Percentiles rank a stretch among this genome's conserved stretches.
Evolutionary conservation across 2,329 filamentous ascomycete genomes (phyloP).

Genomic region (Myriangium duriaei): DNA sequence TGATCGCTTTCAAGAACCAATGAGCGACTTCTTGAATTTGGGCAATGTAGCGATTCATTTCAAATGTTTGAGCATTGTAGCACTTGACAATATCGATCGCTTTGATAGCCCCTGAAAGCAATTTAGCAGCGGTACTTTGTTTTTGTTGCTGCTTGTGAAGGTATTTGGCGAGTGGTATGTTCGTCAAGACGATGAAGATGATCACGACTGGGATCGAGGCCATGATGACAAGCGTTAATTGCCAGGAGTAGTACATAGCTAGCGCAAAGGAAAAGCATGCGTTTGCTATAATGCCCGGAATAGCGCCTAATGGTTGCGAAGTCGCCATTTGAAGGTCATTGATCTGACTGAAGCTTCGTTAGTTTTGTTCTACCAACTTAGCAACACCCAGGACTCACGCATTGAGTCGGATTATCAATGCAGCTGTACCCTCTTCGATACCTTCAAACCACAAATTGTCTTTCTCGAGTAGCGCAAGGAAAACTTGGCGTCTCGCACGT

Average conservation of each 20-base stretch:
- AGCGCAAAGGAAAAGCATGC: slow-evolving; percentile 54
- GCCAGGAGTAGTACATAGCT: slow-evolving; percentile 72
- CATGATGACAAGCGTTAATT: slow-evolving; percentile 67
- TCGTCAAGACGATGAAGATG: slow-evolving; percentile 23
- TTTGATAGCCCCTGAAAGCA: slow-evolving; percentile 54
- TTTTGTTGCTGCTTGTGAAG: slow-evolving; percentile 53
- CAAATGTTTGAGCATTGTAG: slow-evolving; percentile 62
- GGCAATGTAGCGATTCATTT: slow-evolving; percentile 51
- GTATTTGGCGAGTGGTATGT: slow-evolving; percentile 39
- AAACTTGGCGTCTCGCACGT: slow-evolving; percentile 51
- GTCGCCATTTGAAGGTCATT: slow-evolving; percentile 69
- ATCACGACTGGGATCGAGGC: slow-evolving; percentile 58
- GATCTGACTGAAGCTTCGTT: slow-evolving; percentile 52
- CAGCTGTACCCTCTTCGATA: slow-evolving; percentile 56
- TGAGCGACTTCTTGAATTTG: slow-evolving; percentile 46
- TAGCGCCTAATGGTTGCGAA: slow-evolving; percentile 65
- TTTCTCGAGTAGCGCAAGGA: slow-evolving; percentile 55
- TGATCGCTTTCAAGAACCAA: slow-evolving; percentile 56
- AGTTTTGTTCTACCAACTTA: too few species aligned
- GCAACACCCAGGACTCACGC: slow-evolving; percentile 50
- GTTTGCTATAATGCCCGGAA: slow-evolving; percentile 52
- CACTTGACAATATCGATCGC: slow-evolving; percentile 79
- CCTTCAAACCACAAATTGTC: slow-evolving; percentile 75
- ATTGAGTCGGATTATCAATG: slow-evolving; percentile 59
- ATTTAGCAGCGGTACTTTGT: slow-evolving; percentile 58